phyloP scores from a whole-genome alignment of 169 alveolate genomes.

The Cystoisospora suis region DNA sequence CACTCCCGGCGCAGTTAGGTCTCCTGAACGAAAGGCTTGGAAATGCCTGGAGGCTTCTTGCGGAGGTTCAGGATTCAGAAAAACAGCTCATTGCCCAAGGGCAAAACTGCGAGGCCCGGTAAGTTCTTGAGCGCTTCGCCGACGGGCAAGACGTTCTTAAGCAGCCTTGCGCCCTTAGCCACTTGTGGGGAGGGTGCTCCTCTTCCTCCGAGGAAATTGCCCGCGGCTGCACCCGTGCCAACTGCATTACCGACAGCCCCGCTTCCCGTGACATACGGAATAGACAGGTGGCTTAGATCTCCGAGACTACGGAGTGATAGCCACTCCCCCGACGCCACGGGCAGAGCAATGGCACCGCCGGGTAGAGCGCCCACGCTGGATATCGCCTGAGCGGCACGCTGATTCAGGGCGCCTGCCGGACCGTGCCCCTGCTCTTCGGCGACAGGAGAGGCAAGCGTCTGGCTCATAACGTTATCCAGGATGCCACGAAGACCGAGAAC shows the following conservation, averaged over 20 bases:
- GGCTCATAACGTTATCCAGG: background rate
- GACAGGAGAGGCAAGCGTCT: background rate
- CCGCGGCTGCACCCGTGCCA: background rate
- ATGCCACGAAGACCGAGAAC: background rate
- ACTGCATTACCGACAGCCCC: background rate
- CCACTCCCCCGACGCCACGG: slow-evolving; percentile 13
- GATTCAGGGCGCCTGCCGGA: background rate
- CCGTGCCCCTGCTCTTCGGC: background rate
- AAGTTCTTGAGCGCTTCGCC: slow-evolving; percentile 23
- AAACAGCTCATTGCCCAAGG: slow-evolving; percentile 10
- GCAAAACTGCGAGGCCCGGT: background rate
- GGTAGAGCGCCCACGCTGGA: background rate
- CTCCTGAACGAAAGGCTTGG: too few species aligned
- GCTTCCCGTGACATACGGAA: too few species aligned
- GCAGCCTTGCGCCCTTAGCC: background rate
- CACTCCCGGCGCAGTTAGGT: too few species aligned
- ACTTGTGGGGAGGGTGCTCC: background rate
- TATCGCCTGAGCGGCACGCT: background rate
- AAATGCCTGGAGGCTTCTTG: too few species aligned
- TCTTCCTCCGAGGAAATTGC: background rate
- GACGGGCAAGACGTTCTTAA: background rate
- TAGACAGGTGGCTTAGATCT: too few species aligned
- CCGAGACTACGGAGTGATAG: background rate
- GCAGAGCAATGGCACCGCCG: slow-evolving; percentile 9
- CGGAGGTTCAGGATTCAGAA: background rate